Percentiles rank a stretch among this genome's conserved stretches.
phyloP scores from a whole-genome alignment of 2,329 filamentous ascomycete genomes.

The Claviceps sp. region DNA sequence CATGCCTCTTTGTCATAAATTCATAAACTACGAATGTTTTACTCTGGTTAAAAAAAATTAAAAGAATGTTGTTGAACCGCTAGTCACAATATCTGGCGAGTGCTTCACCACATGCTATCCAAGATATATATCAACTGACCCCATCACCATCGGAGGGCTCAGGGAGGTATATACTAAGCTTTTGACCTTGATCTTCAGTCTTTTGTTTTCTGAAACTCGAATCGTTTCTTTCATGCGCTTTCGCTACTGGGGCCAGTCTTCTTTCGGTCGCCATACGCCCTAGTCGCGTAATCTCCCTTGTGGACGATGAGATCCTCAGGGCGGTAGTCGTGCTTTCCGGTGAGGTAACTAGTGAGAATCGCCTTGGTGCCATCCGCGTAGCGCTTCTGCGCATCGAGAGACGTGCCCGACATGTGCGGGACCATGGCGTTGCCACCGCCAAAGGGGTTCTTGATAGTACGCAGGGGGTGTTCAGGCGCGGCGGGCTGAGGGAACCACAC shows the following conservation, averaged over 20 bases:
- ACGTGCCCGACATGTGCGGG: constrained; percentile 96
- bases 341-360: constrained; percentile 86
- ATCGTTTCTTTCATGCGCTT: background rate
- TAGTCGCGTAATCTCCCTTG: constrained; percentile 86
- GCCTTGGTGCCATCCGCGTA: constrained; percentile 80
- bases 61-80: no score
- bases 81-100: no score
- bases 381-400: constrained; percentile 91
- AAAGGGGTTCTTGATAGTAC: constrained; percentile 86
- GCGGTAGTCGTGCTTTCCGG: constrained; percentile 74
- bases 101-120: no score
- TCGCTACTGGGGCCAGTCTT: constrained; percentile 28
- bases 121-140: no score
- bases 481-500: constrained; percentile 98
- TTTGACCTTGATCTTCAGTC: background rate
- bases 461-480: constrained; percentile 81
- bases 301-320: constrained; percentile 84
- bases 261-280: constrained; percentile 65
- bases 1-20: no score
- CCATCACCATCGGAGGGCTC: no score
- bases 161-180: no score
- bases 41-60: no score
- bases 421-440: constrained; percentile 98
- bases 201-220: background rate
- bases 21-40: no score